phyloP scores from a whole-genome alignment of 805 yeast genomes.

The Sugiyamaella chiloensis region DNA sequence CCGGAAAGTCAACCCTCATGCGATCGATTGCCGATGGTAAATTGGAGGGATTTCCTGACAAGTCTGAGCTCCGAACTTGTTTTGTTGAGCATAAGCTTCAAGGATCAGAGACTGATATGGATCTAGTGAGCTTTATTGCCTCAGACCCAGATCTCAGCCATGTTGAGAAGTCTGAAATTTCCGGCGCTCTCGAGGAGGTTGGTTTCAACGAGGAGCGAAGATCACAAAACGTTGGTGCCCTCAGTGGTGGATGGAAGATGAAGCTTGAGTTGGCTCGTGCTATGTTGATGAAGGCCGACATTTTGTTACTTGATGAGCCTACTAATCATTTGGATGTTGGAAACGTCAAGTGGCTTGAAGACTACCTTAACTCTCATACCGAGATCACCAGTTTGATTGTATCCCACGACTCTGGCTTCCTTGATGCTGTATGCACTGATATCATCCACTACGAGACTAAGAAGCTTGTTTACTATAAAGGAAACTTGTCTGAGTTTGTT shows the following conservation, averaged over 20 bases:
- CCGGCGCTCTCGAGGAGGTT: constrained; percentile 73
- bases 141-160: constrained; percentile 74
- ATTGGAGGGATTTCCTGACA: constrained; percentile 94
- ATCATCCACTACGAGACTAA: constrained; percentile 95
- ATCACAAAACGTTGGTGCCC: constrained; percentile 85
- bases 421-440: constrained; percentile 94
- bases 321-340: constrained; percentile 99
- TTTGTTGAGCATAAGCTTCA: constrained; percentile 96
- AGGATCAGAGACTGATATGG: constrained; percentile 90
- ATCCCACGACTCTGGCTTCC: constrained; percentile 98
- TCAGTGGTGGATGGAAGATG: constrained; percentile 99
- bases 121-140: constrained; percentile 82
- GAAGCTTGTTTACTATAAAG: constrained; percentile 92
- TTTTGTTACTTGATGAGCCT: constrained; percentile 96
- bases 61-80: constrained; percentile 82
- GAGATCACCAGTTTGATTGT: constrained; percentile 98
- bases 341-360: constrained; percentile 99
- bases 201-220: constrained; percentile 92
- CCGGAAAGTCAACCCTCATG: constrained; percentile 97
- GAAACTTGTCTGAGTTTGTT: constrained; percentile 90
- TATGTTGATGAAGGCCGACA: constrained; percentile 96
- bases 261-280: constrained; percentile 98
- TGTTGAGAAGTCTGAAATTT: constrained; percentile 66
- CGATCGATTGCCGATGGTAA: constrained; percentile 95
- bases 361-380: constrained; percentile 69